Conservation (phyloP, 2,329 filamentous ascomycete species). For the Fusarium paranaense region DNA sequence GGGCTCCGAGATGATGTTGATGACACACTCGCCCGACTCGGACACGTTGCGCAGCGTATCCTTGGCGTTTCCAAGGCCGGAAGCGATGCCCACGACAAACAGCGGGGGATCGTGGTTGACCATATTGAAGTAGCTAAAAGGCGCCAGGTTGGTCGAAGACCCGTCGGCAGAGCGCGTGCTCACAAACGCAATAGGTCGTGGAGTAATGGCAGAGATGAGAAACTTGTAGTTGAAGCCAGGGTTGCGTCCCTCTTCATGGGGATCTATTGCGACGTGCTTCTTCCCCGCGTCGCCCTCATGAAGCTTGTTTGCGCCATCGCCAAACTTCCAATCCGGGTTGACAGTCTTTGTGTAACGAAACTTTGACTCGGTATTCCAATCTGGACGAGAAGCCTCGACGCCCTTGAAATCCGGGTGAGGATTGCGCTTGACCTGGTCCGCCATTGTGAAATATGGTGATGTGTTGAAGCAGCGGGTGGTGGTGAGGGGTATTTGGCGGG, state of each 20-base stretch:
- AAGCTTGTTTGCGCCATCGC: constrained; percentile 71
- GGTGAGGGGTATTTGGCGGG: neutral
- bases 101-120: constrained; percentile 88
- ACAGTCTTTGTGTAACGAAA: constrained; percentile 73
- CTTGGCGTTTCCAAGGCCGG: constrained; percentile 68
- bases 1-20: constrained; percentile 89
- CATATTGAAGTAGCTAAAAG: constrained; percentile 88
- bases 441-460: constrained; percentile 43
- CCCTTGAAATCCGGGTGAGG: constrained; percentile 76
- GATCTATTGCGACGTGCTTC: constrained; percentile 84
- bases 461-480: constrained; percentile 9
- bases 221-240: constrained; percentile 88
- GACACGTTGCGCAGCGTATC: constrained; percentile 82
- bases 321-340: constrained; percentile 74
- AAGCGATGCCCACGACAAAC: constrained; percentile 72
- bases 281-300: constrained; percentile 5
- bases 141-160: constrained; percentile 77
- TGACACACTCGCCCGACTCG: constrained; percentile 79
- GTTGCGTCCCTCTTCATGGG: constrained; percentile 76
- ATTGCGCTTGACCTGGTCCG: constrained; percentile 64
- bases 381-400: constrained; percentile 74
- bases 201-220: constrained; percentile 84
- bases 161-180: constrained; percentile 71
- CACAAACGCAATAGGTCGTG: constrained; percentile 80
- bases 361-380: constrained; percentile 62